Evolutionary conservation across 1,139 yeast genomes (phyloP).

Genomic region (Debaryomyces fabryi): DNA sequence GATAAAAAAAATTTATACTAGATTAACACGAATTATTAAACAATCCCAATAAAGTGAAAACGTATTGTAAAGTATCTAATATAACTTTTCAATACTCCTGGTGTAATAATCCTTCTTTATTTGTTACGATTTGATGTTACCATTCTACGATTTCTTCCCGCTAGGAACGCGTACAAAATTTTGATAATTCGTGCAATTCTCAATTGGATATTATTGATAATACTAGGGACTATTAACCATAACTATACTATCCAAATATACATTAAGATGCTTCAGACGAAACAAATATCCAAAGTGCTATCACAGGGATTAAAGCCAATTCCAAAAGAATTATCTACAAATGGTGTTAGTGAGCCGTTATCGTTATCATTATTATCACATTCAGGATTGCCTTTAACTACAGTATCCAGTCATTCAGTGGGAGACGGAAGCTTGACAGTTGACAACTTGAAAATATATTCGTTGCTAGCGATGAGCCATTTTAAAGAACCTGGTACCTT

Average conservation of each 20-base stretch:
- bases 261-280: slow-evolving; percentile 49
- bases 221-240: background rate
- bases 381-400: slow-evolving; percentile 45
- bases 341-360: slow-evolving; percentile 27
- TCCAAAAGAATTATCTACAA: slow-evolving; percentile 7
- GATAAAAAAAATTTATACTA: background rate
- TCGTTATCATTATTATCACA: slow-evolving; percentile 47
- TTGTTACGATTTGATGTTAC: slow-evolving; percentile 1
- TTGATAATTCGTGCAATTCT: slow-evolving; percentile 1
- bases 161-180: slow-evolving; percentile 6
- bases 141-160: background rate
- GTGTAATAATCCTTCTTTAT: background rate
- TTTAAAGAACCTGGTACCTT: slow-evolving; percentile 22
- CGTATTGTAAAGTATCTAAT: background rate
- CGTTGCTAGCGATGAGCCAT: slow-evolving; percentile 46
- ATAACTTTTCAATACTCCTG: background rate
- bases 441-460: slow-evolving; percentile 48
- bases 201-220: slow-evolving; percentile 1
- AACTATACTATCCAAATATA: background rate
- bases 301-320: slow-evolving; percentile 43
- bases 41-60: background rate
- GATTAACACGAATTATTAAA: background rate
- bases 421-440: slow-evolving; percentile 24
- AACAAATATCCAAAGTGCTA: slow-evolving; percentile 45
- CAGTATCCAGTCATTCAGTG: slow-evolving; percentile 26